These are phyloP conservation scores for Datura wrightii DNA, from an alignment of 257 asterid genomes.

Conservation along the genomic window DNA sequence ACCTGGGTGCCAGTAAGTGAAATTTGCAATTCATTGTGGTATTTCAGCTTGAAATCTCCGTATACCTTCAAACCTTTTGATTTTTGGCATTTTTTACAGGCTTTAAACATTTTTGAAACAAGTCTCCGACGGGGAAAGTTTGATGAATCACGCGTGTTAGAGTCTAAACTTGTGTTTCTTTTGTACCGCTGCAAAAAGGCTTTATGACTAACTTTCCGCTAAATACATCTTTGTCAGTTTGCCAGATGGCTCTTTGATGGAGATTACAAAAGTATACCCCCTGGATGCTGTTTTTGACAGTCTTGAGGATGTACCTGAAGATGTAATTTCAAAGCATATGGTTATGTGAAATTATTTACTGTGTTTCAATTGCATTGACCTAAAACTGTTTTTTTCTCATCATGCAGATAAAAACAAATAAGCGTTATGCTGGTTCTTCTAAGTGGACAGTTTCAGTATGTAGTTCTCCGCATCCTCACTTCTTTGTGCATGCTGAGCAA, in stretches of 20 bases:
- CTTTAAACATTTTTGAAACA: conserved; percentile 82
- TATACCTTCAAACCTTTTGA: background rate
- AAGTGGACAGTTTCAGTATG: conserved; percentile 86
- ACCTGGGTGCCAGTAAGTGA: conserved; percentile 93
- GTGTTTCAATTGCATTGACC: background rate
- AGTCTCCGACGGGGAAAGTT: conserved; percentile 90
- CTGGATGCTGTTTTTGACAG: conserved; percentile 83
- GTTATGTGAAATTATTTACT: background rate
- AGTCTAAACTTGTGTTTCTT: conserved; percentile 31
- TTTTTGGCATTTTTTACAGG: conserved; percentile 45
- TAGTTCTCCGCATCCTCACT: background rate
- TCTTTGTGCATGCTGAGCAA: background rate
- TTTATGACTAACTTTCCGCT: conserved; percentile 31
- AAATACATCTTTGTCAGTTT: conserved; percentile 52
- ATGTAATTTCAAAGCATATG: conserved; percentile 49
- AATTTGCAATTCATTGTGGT: background rate
- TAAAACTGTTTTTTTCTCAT: background rate
- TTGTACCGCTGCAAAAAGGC: conserved; percentile 22
- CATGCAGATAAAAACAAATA: conserved; percentile 76
- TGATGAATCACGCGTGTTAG: conserved; percentile 84
- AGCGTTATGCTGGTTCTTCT: conserved; percentile 85
- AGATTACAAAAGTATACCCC: conserved; percentile 82
- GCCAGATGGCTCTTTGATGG: conserved; percentile 94
- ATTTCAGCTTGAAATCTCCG: background rate
- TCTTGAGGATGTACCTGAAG: conserved; percentile 85